Conservation (phyloP, 164 flowering plant genomes). For the Chloranthus sessilifolius region DNA sequence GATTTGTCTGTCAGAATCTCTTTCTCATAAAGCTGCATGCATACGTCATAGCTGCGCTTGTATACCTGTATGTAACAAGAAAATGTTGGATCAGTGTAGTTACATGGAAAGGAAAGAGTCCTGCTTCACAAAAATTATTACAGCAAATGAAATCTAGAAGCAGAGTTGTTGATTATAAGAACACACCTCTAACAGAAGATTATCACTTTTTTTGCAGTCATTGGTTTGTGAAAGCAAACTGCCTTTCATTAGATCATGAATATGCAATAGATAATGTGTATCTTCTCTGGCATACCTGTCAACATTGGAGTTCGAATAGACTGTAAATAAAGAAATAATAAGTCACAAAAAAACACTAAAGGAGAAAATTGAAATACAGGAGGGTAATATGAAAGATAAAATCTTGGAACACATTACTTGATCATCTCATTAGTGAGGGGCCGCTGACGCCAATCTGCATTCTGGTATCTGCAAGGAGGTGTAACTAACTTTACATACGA, state of each 20-base stretch:
- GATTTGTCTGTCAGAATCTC: slow-evolving; percentile 79
- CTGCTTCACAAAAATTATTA: neutral
- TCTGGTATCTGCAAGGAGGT: slow-evolving; percentile 70
- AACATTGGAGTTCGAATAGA: slow-evolving; percentile 8
- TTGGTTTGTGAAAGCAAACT: slow-evolving; percentile 39
- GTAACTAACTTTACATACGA: neutral
- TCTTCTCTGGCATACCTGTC: slow-evolving; percentile 96
- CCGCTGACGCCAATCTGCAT: slow-evolving; percentile 97
- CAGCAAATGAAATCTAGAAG: neutral
- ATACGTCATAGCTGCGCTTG: slow-evolving; percentile 80
- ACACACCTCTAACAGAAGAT: slow-evolving; percentile 58
- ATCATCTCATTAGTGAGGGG: slow-evolving; percentile 88
- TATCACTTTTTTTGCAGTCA: slow-evolving; percentile 30
- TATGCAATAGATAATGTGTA: slow-evolving; percentile 86
- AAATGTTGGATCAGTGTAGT: neutral
- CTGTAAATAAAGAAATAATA: neutral
- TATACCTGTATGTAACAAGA: slow-evolving; percentile 52
- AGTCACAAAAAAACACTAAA: neutral
- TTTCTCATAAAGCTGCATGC: slow-evolving; percentile 91
- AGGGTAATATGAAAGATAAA: neutral
- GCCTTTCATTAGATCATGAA: slow-evolving; percentile 72
- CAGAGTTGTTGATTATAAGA: neutral
- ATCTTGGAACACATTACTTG: slow-evolving; percentile 32
- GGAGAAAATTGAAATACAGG: neutral
- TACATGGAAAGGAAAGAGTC: neutral